Evolutionary conservation across 2,329 filamentous ascomycete genomes (phyloP).

Genomic region (Didymella exigua): DNA sequence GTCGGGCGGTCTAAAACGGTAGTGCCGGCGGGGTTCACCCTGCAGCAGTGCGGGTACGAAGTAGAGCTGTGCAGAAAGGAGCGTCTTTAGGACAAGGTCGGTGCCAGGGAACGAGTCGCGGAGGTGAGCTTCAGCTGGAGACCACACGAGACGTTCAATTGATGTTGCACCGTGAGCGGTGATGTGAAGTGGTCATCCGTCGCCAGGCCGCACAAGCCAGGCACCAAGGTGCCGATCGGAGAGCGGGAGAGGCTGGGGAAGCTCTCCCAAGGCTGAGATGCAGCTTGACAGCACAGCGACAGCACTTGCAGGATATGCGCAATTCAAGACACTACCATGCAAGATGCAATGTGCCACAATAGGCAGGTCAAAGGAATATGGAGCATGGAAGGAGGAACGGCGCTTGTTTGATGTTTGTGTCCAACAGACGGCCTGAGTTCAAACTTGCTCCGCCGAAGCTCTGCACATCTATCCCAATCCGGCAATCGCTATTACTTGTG

Average conservation of each 20-base stretch:
- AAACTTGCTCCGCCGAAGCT: slow-evolving; percentile 17
- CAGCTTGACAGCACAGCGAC: slow-evolving; percentile 14
- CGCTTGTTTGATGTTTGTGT: slow-evolving; percentile 1
- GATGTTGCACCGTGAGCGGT: slow-evolving; percentile 6
- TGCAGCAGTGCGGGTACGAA: slow-evolving; percentile 16
- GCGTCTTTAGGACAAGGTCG: neutral
- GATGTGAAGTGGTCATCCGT: slow-evolving; percentile 1
- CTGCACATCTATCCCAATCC: slow-evolving; percentile 22
- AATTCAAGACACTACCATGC: neutral
- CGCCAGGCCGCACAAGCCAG: slow-evolving; percentile 4
- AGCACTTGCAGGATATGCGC: neutral
- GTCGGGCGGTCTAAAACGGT: slow-evolving; percentile 30
- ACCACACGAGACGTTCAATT: neutral
- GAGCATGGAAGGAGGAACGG: neutral
- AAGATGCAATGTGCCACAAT: neutral
- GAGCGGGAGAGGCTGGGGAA: slow-evolving; percentile 14
- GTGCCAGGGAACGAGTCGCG: slow-evolving; percentile 1
- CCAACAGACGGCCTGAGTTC: slow-evolving; percentile 1
- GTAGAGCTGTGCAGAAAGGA: slow-evolving; percentile 10
- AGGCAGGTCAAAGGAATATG: neutral
- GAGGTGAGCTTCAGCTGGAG: slow-evolving; percentile 1
- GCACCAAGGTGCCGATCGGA: slow-evolving; percentile 4
- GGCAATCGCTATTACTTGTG: slow-evolving; percentile 19
- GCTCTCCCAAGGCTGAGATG: slow-evolving; percentile 9
- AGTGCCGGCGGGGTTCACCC: slow-evolving; percentile 34